These are phyloP conservation scores for Prunus dulcis DNA, from an alignment of 306 rosid genomes.

Conservation along the genomic window DNA sequence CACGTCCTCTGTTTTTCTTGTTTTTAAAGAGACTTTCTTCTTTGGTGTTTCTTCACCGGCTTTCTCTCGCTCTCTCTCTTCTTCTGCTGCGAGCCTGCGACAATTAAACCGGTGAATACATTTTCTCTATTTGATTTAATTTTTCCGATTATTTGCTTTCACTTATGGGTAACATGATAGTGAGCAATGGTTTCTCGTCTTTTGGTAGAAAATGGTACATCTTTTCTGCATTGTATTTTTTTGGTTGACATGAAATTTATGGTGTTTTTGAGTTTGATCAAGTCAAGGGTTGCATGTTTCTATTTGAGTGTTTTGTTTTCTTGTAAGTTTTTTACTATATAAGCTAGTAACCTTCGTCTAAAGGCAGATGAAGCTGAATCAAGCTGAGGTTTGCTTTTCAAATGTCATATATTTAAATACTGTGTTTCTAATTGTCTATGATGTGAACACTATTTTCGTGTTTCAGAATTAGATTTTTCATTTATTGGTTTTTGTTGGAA, in stretches of 20 bases:
- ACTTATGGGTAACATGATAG: background rate
- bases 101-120: background rate
- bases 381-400: background rate
- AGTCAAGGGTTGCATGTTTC: background rate
- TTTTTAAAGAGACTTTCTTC: slow-evolving; percentile 23
- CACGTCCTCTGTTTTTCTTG: background rate
- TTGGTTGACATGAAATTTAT: background rate
- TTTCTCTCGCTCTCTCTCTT: slow-evolving; percentile 5
- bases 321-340: background rate
- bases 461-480: background rate
- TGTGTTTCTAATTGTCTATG: background rate
- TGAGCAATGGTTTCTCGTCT: background rate
- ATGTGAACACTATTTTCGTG: background rate
- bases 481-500: slow-evolving; percentile 4
- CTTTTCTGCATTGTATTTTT: background rate
- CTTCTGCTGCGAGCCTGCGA: background rate
- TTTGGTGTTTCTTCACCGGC: slow-evolving; percentile 8
- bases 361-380: background rate
- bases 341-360: background rate
- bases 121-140: background rate
- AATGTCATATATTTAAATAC: background rate
- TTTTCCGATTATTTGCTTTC: background rate
- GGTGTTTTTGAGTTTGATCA: background rate
- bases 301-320: background rate
- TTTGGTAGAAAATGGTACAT: background rate